Evolutionary conservation across 768 basidiomycete species (phyloP).

Genomic region (Hydnomerulius pinastri): DNA sequence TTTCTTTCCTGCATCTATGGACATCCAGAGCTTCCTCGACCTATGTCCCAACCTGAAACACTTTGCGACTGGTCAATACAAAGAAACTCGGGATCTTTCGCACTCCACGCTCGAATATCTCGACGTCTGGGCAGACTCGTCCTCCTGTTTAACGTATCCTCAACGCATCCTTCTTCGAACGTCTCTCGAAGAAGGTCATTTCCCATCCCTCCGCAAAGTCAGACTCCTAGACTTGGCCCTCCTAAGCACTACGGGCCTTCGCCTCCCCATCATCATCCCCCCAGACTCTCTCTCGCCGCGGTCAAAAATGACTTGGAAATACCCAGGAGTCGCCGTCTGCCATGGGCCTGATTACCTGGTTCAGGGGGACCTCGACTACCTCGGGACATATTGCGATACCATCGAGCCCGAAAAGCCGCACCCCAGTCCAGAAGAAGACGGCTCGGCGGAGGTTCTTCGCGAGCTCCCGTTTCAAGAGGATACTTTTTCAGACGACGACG

Average conservation of each 20-base stretch:
- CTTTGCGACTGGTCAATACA: not conserved
- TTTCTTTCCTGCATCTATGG: not conserved
- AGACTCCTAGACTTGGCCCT: slow-evolving; percentile 1
- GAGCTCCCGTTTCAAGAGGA: not conserved
- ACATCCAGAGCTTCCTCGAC: slow-evolving; percentile 1
- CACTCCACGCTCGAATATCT: slow-evolving; percentile 2
- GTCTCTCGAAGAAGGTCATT: too few relatives aligned
- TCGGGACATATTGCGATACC: not conserved
- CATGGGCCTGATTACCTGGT: not conserved
- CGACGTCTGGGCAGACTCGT: slow-evolving; percentile 1
- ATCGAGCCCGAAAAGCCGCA: not conserved
- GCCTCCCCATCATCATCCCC: slow-evolving; percentile 1
- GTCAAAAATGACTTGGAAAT: slow-evolving; percentile 2
- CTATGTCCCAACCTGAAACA: slow-evolving; percentile 2
- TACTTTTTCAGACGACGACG: not conserved
- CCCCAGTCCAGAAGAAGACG: not conserved
- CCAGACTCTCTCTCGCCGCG: not conserved
- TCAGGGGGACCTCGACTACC: slow-evolving; percentile 2
- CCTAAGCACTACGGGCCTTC: not conserved
- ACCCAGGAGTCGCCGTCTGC: not conserved
- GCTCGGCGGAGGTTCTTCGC: not conserved
- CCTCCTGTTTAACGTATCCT: not conserved
- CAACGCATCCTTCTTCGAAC: too few relatives aligned
- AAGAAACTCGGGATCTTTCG: not conserved
- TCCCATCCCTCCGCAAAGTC: not conserved